Conservation (phyloP, 768 basidiomycete genomes). For the Termitomyces sp. region DNA sequence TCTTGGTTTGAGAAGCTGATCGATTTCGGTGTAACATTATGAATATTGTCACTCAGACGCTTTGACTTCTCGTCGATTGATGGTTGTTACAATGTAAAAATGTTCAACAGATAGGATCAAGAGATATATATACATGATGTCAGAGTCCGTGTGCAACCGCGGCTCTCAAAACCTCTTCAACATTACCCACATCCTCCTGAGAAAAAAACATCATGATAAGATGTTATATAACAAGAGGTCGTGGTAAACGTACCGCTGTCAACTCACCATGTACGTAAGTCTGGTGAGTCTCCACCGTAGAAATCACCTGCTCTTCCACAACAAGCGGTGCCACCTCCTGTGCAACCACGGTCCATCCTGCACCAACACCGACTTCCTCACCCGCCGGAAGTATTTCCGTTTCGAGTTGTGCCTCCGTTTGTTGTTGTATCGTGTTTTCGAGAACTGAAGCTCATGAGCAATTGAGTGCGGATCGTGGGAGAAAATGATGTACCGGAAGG, state of each 20-base stretch:
- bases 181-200: conserved; percentile 11
- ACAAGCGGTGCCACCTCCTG: neutral
- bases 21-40: neutral
- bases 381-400: neutral
- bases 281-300: neutral
- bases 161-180: conserved; percentile 8
- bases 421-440: conserved; percentile 6
- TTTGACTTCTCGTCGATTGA: neutral
- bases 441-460: conserved; percentile 20
- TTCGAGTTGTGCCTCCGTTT: neutral
- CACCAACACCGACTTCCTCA: conserved; percentile 7
- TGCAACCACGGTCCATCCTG: neutral
- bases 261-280: neutral
- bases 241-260: conserved; percentile 2
- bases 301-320: neutral
- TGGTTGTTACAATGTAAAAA: neutral
- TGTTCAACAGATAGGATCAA: neutral
- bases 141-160: conserved; percentile 4
- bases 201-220: neutral
- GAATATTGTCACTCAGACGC: neutral
- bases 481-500: conserved; percentile 11
- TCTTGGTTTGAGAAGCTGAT: conserved; percentile 22
- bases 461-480: conserved; percentile 14
- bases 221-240: neutral
- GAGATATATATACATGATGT: neutral